Evolutionary conservation across 148 eudicot genomes (phyloP), one percentile per base, ranked within the genome.

Genomic region (Vaccinium myrtillus): DNA sequence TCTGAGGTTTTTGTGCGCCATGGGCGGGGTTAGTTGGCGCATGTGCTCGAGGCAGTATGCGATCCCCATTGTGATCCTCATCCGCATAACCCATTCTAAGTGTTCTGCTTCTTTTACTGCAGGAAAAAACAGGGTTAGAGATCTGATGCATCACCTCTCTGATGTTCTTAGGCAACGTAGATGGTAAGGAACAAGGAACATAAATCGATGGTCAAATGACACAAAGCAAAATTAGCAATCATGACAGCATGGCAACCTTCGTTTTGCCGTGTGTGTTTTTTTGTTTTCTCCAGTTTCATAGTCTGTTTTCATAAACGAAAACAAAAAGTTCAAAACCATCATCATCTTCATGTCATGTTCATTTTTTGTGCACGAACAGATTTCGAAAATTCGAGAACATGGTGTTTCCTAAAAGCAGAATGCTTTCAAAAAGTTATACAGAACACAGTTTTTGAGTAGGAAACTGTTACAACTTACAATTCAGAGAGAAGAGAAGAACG

Each of bases 101-200:
- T 95, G 99, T 79, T 97, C 99, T 6, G 98, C 92, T 93, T 95
- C 99, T 92, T 86, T 85, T 63, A 94, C 99, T 97, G 94, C 84
- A 83, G 83, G 56, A 50, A 81, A 63, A 55, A 79, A 1, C 55
- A 69, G 25, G 54, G 14, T 4, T 82, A 75, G 80, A 74, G 56
- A 54, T 69, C n/a, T 43, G 18, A 7, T 48, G 58, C 51, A 49
- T 75, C 43, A 48, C 27, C 51, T 80, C 51, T 14, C 5, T 0
- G n/a, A 56, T 15, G 70, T 56, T 11, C 19, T 21, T 2, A 39
- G 8, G 43, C 8, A 18, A 43, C 2, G 70, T 8, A 61, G 48
- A 21, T 69, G 74, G 74, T 3, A 69, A 69, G 74, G 74, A 69
- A 69, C 74, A 69, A 80, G 53, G 51, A 19, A 80, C 46, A 79